Evolutionary conservation across 2,329 filamentous ascomycete genomes (phyloP), one percentile per base, ranked within the genome.

Genomic region (Aspergillus fumigatiaffinis): DNA sequence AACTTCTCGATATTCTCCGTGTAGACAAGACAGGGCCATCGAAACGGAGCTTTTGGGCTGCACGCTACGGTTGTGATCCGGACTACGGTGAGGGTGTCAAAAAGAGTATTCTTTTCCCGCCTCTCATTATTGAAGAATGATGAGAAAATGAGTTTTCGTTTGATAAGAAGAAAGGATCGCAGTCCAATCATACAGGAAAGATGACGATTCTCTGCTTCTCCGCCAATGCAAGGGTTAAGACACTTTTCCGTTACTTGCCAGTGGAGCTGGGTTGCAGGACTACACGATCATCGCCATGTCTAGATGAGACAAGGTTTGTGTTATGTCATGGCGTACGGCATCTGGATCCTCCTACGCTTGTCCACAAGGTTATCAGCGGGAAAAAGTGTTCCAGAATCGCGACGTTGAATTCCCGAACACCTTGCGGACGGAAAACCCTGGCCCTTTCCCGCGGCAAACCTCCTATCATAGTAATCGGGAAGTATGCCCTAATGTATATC

Each of bases 1-100:
- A 84, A 63, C 74, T 97, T 32, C 82, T 99, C 0, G 88, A 96
- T 70, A 83, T 88, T 67, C 78, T 99, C 8, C 88, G 89, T 1
- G 92, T 99, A 4, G 76, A 79, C 3, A 71, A 78, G 8, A 58
- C 65, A 50, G 63, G 70, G 46, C 62, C 66, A 28, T 79, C 83
- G 9, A 83, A 82, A 53, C 82, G 93, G 56, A 82, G 78, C 0
- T 83, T 91, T 58, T 77, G 82, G 20, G 82, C 85, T 69, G 88
- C 91, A 4, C 70, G 63, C 26, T 76, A 87, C 28, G 86, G 86
- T 1, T 79, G 75, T 8, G 94, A 97, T 74, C 67, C 79, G 38
- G 77, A 80, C 1, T 97, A 96, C 73, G 93, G 92, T 20, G 72
- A 79, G 25, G 73, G 68, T 57, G 74, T 76, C 23, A 70, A 75